These are phyloP conservation scores for Diatrype stigma DNA, from an alignment of 2,329 filamentous ascomycete genomes.

Conservation along the genomic window DNA sequence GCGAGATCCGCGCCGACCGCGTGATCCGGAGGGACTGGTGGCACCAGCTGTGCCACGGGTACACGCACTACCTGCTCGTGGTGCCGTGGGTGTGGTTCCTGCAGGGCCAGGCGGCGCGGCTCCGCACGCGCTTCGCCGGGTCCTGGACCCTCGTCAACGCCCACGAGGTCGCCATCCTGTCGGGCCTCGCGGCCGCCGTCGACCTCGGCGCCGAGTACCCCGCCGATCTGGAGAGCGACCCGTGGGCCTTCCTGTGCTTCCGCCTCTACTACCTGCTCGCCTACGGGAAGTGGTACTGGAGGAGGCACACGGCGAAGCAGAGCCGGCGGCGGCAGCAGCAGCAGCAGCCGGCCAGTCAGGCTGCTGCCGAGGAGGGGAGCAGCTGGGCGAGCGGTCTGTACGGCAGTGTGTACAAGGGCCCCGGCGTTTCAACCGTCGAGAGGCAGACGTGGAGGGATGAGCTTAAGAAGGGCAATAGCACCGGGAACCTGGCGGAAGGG, in stretches of 20 bases:
- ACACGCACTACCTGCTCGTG: conserved; percentile 54
- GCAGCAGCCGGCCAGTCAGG: conserved; percentile 18
- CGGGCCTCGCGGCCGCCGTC: conserved; percentile 64
- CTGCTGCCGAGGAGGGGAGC: conserved; percentile 45
- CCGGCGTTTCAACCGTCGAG: conserved; percentile 50
- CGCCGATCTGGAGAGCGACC: conserved; percentile 58
- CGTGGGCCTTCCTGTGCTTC: conserved; percentile 57
- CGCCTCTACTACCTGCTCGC: conserved; percentile 56
- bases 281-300: conserved; percentile 58
- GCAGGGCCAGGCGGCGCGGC: conserved; percentile 57
- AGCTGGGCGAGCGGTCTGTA: conserved; percentile 55
- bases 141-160: conserved; percentile 65
- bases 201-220: conserved; percentile 63
- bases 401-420: conserved; percentile 56
- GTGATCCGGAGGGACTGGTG: conserved; percentile 58
- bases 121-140: conserved; percentile 56
- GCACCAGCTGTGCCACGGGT: conserved; percentile 58
- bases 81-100: conserved; percentile 65
- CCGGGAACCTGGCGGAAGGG: conserved; percentile 29
- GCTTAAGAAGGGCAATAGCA: conserved; percentile 31
- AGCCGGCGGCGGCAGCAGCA: too few relatives aligned
- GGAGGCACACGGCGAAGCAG: conserved; percentile 29
- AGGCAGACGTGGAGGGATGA: conserved; percentile 46
- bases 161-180: conserved; percentile 65
- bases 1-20: conserved; percentile 49